phyloP scores from a whole-genome alignment of 192 early-diverging fungal species.

The Coemansia javaensis region DNA sequence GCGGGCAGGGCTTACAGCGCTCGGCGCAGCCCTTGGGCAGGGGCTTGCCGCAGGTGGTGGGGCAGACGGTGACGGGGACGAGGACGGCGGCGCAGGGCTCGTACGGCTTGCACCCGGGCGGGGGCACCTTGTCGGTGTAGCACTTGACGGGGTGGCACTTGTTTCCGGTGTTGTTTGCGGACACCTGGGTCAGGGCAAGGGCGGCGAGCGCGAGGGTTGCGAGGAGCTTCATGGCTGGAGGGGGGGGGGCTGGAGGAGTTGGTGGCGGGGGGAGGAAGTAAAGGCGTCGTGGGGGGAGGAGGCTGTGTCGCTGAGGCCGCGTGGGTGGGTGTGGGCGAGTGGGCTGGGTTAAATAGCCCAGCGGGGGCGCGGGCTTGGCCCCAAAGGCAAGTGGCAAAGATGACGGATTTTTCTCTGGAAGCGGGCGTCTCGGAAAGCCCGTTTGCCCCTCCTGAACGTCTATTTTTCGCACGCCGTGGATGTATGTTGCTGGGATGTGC shows the following conservation, averaged over 20 bases:
- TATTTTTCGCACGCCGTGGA: too few species aligned
- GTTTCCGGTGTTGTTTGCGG: slow-evolving; percentile 13
- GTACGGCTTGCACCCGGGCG: slow-evolving; percentile 4
- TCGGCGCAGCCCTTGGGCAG: slow-evolving; percentile 15
- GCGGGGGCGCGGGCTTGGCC: too few species aligned
- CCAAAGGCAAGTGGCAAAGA: too few species aligned
- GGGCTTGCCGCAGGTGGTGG: slow-evolving; percentile 27
- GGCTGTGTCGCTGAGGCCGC: too few species aligned
- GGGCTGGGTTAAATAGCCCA: too few species aligned
- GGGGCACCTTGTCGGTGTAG: slow-evolving; percentile 13
- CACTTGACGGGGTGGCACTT: slow-evolving; percentile 19
- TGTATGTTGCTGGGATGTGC: too few species aligned
- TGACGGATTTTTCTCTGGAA: too few species aligned
- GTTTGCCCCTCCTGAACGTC: too few species aligned
- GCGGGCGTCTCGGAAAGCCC: too few species aligned
- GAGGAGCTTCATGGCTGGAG: slow-evolving; percentile 9
- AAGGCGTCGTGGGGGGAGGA: too few species aligned
- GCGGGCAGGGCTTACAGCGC: slow-evolving; percentile 36
- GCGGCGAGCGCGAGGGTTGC: background rate
- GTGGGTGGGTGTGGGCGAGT: too few species aligned
- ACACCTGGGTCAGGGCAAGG: background rate
- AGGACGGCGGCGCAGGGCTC: slow-evolving; percentile 18
- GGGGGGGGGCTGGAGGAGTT: background rate
- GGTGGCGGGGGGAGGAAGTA: background rate
- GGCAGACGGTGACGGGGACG: slow-evolving; percentile 11